Conservation (phyloP, 345 rosid species). For the Sisymbrium irio region DNA sequence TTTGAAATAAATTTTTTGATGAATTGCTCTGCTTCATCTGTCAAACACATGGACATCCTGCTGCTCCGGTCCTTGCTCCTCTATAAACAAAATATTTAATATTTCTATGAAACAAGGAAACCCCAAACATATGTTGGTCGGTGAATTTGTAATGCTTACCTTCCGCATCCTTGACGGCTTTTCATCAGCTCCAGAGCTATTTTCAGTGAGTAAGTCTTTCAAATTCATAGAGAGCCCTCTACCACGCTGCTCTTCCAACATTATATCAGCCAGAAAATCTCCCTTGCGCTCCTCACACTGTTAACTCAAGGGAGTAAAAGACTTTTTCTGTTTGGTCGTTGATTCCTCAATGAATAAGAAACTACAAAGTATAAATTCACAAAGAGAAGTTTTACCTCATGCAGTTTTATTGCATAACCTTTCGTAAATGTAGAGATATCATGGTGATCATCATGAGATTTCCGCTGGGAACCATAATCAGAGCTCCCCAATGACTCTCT, state of each 20-base stretch:
- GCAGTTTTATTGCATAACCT: constrained; percentile 53
- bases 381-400: constrained; percentile 47
- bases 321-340: not conserved
- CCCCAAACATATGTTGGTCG: not conserved
- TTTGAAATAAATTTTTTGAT: constrained; percentile 83
- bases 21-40: constrained; percentile 87
- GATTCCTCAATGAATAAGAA: not conserved
- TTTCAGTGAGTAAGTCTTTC: constrained; percentile 57
- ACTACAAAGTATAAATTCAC: not conserved
- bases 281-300: constrained; percentile 84
- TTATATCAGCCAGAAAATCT: constrained; percentile 60
- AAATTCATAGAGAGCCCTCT: constrained; percentile 60
- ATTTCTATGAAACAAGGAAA: not conserved
- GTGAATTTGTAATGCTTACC: constrained; percentile 40
- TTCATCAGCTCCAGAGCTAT: constrained; percentile 37
- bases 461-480: constrained; percentile 37
- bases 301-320: constrained; percentile 20
- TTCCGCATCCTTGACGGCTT: constrained; percentile 46
- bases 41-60: constrained; percentile 67
- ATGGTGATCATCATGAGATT: constrained; percentile 40
- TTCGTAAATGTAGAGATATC: constrained; percentile 48
- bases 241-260: constrained; percentile 66
- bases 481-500: constrained; percentile 37
- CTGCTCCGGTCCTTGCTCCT: constrained; percentile 67
- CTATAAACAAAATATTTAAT: constrained; percentile 28